Evolutionary conservation across 495 filamentous ascomycete species (phyloP).

Genomic region (Elasticomyces elasticus): DNA sequence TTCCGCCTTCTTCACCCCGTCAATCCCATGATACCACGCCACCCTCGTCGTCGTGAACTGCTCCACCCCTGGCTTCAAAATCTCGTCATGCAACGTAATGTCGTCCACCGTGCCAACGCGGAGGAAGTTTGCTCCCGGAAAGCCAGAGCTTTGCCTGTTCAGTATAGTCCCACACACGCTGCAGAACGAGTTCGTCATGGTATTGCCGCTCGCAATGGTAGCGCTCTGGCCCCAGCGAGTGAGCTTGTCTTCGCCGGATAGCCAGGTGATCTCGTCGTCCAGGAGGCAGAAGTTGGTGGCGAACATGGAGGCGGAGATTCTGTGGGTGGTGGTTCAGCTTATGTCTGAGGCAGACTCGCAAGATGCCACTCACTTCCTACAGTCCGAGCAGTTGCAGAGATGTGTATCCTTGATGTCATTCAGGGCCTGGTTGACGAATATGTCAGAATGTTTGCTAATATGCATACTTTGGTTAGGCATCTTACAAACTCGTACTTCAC

Average conservation of each 20-base stretch:
- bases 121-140: slow-evolving; percentile 27
- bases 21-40: slow-evolving; percentile 4
- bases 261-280: slow-evolving; percentile 34
- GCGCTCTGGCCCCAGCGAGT: slow-evolving; percentile 31
- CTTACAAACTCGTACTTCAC: not conserved
- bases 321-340: no score
- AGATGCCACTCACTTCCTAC: no score
- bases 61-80: slow-evolving; percentile 2
- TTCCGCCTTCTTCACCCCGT: not conserved
- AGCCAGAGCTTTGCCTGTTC: slow-evolving; percentile 36
- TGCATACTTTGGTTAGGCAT: not conserved
- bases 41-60: slow-evolving; percentile 5
- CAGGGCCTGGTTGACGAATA: not conserved
- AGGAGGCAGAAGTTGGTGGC: slow-evolving; percentile 42
- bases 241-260: slow-evolving; percentile 38
- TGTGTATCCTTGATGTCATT: slow-evolving; percentile 38
- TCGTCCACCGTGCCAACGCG: slow-evolving; percentile 9
- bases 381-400: slow-evolving; percentile 47
- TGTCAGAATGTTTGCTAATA: not conserved
- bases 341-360: no score
- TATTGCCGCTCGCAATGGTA: slow-evolving; percentile 33
- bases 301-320: slow-evolving; percentile 49
- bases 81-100: slow-evolving; percentile 4
- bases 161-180: slow-evolving; percentile 42
- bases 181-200: slow-evolving; percentile 47